Percentiles rank a stretch among this genome's conserved stretches.
Evolutionary conservation across 257 asterid genomes (phyloP).

Genomic region (Schizonepeta tenuifolia): DNA sequence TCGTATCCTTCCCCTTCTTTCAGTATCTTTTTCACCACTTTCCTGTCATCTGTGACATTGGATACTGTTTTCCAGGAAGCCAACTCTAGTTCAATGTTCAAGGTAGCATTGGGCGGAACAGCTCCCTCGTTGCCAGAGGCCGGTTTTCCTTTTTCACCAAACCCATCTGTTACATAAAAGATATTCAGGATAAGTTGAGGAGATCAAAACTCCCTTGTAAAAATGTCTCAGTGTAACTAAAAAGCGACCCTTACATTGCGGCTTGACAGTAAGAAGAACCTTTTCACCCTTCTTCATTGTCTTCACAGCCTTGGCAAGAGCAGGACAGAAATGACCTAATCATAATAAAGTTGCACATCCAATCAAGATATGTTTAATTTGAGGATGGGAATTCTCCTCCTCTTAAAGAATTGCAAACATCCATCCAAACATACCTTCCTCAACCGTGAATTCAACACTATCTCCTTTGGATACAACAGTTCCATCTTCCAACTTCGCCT

Average conservation of each 20-base stretch:
- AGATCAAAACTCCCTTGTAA: background rate
- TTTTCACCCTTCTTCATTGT: conserved; percentile 84
- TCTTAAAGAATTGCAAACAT: background rate
- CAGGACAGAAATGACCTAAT: conserved; percentile 72
- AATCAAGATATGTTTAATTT: background rate
- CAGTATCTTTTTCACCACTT: conserved; percentile 62
- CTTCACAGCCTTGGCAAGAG: conserved; percentile 66
- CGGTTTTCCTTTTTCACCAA: conserved; percentile 68
- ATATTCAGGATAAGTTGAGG: background rate
- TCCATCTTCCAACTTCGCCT: conserved; percentile 61
- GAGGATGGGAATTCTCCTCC: no score
- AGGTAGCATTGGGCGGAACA: conserved; percentile 60
- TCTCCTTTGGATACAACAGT: conserved; percentile 53
- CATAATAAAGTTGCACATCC: background rate
- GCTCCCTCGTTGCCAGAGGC: conserved; percentile 56
- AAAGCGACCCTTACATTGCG: conserved; percentile 56
- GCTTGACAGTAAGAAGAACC: conserved; percentile 67
- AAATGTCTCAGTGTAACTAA: background rate
- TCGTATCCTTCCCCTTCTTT: conserved; percentile 78
- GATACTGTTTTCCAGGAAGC: conserved; percentile 70
- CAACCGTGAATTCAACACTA: conserved; percentile 52
- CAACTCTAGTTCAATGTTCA: conserved; percentile 53
- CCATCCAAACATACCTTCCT: conserved; percentile 40
- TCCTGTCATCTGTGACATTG: conserved; percentile 67
- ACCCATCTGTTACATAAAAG: conserved; percentile 52